Base-by-base conservation (phyloP, 2,329 filamentous ascomycete genomes). In the Xylariaceae sp. region DNA sequence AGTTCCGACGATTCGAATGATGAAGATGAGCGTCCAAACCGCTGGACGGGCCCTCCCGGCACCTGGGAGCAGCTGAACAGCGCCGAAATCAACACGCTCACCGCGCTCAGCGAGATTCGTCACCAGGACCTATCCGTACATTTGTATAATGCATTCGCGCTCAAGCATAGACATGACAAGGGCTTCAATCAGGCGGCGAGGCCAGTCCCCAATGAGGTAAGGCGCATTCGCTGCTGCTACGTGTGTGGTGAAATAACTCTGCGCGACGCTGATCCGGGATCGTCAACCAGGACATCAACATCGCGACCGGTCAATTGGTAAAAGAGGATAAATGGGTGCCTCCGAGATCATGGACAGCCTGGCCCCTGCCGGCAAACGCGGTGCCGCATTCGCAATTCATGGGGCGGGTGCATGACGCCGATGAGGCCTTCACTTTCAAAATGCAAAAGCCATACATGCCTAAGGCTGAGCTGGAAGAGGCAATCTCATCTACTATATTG, bases 321-420 rank as follows among this genome's bases (percentile, higher is more conserved):
- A 53, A 55, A 19, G 54, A 59, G 15, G 62, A 65, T 2, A 61
- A 71, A 42, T 85, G 81, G 77, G 69, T 68, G 4, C 80, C 80
- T 1, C 76, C 80, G 0, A 81, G 79, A 54, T 60, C 67, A 4
- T 96, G 92, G 92, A 89, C 88, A 16, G 88, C 91, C 0, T 96
- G 92, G 92, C 92, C 92, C 4, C 69, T 95, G 65, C 76, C 77
- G 18, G 75, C 80, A 4, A 71, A 75, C 7, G 72, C 78, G 22
- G 83, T 94, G 7, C 88, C 88, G 1, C 72, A 74, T 15, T 74
- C 76, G 13, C 73, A 74, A 18, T 79, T 88, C 56, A 68, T 74
- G 48, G 76, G 74, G 60, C 73, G 67, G 56, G 67, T 67, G 7
- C 63, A 70, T 37, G 52, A 59, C 21, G 58, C 63, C 7, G 76